A percentile compares a stretch with the other conserved stretches of the same genome.
Evolutionary conservation across 2,329 filamentous ascomycete species (phyloP).

Genomic region (Sarocladium oryzae): DNA sequence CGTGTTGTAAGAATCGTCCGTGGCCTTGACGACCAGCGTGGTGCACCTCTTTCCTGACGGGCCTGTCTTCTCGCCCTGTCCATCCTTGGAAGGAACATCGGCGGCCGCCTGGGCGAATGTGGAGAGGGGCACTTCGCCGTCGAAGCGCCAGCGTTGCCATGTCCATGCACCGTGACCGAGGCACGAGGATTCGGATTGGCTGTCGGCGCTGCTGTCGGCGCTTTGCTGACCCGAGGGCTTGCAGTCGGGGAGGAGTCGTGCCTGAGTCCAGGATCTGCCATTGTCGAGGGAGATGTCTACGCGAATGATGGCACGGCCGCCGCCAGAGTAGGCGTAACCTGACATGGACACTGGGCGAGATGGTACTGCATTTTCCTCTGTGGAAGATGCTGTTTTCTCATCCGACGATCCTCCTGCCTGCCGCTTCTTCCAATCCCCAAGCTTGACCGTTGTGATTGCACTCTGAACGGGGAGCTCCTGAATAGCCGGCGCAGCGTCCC

Average conservation of each 20-base stretch:
- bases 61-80: neutral
- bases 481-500: slow-evolving; percentile 56
- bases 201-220: slow-evolving; percentile 18
- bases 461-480: slow-evolving; percentile 64
- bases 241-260: slow-evolving; percentile 48
- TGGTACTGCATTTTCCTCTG: neutral
- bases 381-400: no score
- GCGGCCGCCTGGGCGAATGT: slow-evolving; percentile 20
- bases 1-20: slow-evolving; percentile 59
- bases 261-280: slow-evolving; percentile 58
- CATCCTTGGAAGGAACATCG: no score
- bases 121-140: slow-evolving; percentile 35
- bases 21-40: slow-evolving; percentile 57
- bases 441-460: slow-evolving; percentile 50
- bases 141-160: slow-evolving; percentile 59
- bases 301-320: slow-evolving; percentile 58
- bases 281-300: slow-evolving; percentile 61
- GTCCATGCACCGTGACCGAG: slow-evolving; percentile 49
- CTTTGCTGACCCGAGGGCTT: slow-evolving; percentile 17
- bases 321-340: slow-evolving; percentile 64
- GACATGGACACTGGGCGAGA: slow-evolving; percentile 33
- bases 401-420: neutral
- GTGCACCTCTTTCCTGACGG: slow-evolving; percentile 32
- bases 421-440: slow-evolving; percentile 24
- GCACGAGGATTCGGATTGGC: neutral